Evolutionary conservation across 139 green algal genomes (phyloP).

Genomic region (Volvox africanus): DNA sequence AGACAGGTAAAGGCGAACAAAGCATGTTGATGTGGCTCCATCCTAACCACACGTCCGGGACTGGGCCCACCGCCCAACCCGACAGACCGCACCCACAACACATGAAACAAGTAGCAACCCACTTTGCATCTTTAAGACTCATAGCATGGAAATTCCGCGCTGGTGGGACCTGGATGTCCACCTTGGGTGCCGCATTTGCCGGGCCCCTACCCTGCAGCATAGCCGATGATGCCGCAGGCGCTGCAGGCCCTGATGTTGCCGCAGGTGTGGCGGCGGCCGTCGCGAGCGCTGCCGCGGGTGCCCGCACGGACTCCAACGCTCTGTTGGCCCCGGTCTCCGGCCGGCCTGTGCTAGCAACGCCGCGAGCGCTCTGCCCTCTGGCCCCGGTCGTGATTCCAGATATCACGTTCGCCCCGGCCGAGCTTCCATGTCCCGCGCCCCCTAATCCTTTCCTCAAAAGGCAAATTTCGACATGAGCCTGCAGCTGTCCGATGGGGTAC

Average conservation of each 20-base stretch:
- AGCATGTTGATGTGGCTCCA: background rate
- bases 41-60: background rate
- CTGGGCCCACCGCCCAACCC: too few species aligned
- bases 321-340: too few species aligned
- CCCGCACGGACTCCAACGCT: too few species aligned
- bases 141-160: background rate
- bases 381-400: background rate
- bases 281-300: too few species aligned
- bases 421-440: background rate
- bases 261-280: too few species aligned
- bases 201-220: background rate
- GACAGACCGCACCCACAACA: background rate
- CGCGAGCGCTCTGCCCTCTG: background rate
- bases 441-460: background rate
- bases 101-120: background rate
- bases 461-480: conserved; percentile 18
- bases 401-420: too few species aligned
- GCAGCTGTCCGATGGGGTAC: background rate
- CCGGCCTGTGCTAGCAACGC: background rate
- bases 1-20: background rate
- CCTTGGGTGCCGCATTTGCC: background rate
- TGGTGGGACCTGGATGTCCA: background rate
- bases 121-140: background rate
- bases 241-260: too few species aligned
- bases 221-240: background rate